Conservation (phyloP, 371 early-diverging fungal species). For the Apophysomyces elegans region DNA sequence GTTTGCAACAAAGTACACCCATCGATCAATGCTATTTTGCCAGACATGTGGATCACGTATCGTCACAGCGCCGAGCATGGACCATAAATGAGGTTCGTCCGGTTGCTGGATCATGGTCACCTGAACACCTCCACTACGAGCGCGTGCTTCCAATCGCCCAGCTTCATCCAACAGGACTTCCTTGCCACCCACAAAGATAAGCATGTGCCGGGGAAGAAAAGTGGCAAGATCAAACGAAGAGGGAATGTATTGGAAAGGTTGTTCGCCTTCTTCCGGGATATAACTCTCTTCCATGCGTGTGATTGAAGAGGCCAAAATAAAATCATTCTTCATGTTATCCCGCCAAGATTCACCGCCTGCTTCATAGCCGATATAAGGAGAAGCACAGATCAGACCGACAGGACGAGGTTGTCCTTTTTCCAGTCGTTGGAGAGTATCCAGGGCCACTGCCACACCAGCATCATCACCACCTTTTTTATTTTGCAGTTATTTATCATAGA, state of each 20-base stretch:
- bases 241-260: constrained; percentile 26
- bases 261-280: constrained; percentile 31
- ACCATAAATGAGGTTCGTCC: constrained; percentile 39
- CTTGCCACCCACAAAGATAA: constrained; percentile 45
- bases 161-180: constrained; percentile 51
- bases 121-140: constrained; percentile 32
- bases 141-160: constrained; percentile 37
- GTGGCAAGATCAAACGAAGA: constrained; percentile 19
- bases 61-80: constrained; percentile 32
- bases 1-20: constrained; percentile 74
- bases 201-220: constrained; percentile 32
- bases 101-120: constrained; percentile 43
- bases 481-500: not conserved
- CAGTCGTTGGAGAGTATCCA: constrained; percentile 34
- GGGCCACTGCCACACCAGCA: constrained; percentile 40
- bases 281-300: constrained; percentile 43
- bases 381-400: constrained; percentile 39
- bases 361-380: constrained; percentile 51
- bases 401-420: constrained; percentile 19
- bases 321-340: constrained; percentile 35
- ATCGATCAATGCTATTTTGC: constrained; percentile 86
- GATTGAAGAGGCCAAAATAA: constrained; percentile 34
- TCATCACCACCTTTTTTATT: constrained; percentile 34
- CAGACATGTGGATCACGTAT: constrained; percentile 41
- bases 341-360: constrained; percentile 48